Evolutionary conservation across 1,139 yeast species (phyloP).

Genomic region (Hyphopichia khmerensis): DNA sequence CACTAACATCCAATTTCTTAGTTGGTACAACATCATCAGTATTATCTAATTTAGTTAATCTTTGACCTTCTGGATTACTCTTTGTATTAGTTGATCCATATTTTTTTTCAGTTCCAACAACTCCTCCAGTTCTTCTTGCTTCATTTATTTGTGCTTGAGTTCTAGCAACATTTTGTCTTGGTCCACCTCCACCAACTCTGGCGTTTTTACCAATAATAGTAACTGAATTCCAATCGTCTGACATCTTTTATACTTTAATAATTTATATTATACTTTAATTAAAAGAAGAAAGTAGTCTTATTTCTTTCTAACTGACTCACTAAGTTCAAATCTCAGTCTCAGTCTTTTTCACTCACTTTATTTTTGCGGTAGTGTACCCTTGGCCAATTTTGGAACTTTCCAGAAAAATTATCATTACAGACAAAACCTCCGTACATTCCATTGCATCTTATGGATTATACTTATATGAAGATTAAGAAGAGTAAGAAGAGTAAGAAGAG

Average conservation of each 20-base stretch:
- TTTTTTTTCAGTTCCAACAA: constrained; percentile 90
- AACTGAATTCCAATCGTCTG: constrained; percentile 82
- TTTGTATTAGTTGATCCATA: constrained; percentile 68
- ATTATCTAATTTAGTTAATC: constrained; percentile 89
- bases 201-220: constrained; percentile 88
- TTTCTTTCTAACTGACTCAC: neutral
- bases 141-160: constrained; percentile 79
- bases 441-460: too few relatives aligned
- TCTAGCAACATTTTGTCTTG: constrained; percentile 82
- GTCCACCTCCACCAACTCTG: constrained; percentile 85
- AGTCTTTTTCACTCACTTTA: too few relatives aligned
- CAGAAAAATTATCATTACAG: too few relatives aligned
- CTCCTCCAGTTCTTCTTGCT: constrained; percentile 89
- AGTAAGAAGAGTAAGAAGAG: too few relatives aligned
- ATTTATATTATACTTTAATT: neutral
- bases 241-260: constrained; percentile 34
- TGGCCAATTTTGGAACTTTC: too few relatives aligned
- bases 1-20: constrained; percentile 77
- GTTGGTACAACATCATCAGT: constrained; percentile 93
- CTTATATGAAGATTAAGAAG: too few relatives aligned
- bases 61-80: constrained; percentile 87
- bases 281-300: neutral
- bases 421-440: too few relatives aligned
- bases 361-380: too few relatives aligned
- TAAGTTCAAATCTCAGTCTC: too few relatives aligned